Evolutionary conservation across 108 stramenopile species (phyloP).

Genomic region (Heterococcus sp.): DNA sequence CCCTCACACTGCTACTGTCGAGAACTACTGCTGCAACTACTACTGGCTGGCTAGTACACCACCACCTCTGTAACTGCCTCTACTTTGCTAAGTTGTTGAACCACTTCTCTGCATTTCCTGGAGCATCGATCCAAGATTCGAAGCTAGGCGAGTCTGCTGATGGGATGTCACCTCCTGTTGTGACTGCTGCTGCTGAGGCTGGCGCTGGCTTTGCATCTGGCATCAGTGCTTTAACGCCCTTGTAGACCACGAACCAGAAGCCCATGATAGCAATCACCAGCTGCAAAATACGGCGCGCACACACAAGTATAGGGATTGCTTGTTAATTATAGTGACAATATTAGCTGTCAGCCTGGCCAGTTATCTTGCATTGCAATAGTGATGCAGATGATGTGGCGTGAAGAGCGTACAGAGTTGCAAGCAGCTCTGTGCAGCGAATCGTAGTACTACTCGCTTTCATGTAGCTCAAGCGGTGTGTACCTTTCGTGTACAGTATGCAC

Average conservation of each 20-base stretch:
- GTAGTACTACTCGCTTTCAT: too few species aligned
- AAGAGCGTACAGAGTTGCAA: too few species aligned
- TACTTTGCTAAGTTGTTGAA: not conserved
- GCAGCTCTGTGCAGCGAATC: too few species aligned
- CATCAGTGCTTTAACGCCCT: not conserved
- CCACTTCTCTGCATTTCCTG: slow-evolving; percentile 17
- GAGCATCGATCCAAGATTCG: slow-evolving; percentile 1
- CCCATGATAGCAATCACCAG: not conserved
- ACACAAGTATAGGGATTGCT: too few species aligned
- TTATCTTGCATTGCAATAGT: too few species aligned
- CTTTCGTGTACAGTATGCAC: too few species aligned
- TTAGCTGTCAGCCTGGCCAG: too few species aligned
- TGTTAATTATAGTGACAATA: too few species aligned
- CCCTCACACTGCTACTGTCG: too few species aligned
- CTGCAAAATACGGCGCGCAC: too few species aligned
- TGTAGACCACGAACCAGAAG: not conserved
- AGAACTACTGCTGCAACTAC: not conserved
- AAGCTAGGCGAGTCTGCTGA: slow-evolving; percentile 18
- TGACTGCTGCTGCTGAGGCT: not conserved
- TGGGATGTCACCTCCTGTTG: slow-evolving; percentile 3
- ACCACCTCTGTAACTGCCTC: not conserved
- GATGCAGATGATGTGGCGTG: too few species aligned
- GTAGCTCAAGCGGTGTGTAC: too few species aligned
- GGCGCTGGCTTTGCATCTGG: not conserved
- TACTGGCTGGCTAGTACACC: not conserved